Base-by-base conservation (phyloP, 768 basidiomycete genomes). In the Dendrothele bispora region DNA sequence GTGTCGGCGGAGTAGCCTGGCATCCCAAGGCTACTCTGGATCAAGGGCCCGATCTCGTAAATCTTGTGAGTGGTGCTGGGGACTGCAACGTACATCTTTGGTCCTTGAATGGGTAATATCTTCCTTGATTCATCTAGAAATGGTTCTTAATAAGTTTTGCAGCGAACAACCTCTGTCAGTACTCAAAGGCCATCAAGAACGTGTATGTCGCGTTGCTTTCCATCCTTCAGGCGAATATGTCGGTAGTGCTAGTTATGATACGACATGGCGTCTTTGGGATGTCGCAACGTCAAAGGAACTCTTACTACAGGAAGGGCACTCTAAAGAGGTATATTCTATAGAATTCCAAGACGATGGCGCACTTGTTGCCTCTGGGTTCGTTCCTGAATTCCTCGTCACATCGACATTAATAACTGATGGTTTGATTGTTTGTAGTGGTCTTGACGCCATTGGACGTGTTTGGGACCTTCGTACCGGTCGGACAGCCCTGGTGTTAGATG, bases 241-340 rank as follows among this genome's bases (percentile, higher is more conserved):
- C 24, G 95, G 89, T 2, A 95, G 92, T 51, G 95, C 97, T 1
- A 92, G 91, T 53, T 98, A 95, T 58, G 97, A 99, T 65, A 95
- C 91, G 14, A 91, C 95, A 22, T 99, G 97, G 97, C 74, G 97
- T 36, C 66, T 98, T 43, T 99, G 97, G 97, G 95, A 99, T 65
- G 86, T 93, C 12, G 75, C 77, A 43, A 89, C 84, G 0, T 72
- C 83, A 2, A 84, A 83, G 64, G 92, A 97, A 58, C 63, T 99
- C 10, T 69, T 95, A 24, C 66, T 95, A 10, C 97, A 99, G 66
- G 95, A 98, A 65, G 97, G 97, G 0, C 97, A 99, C 61, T 93
- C 93, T 3, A 95, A 94, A 62, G 95, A 97, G 61, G 95, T 98
- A 0, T 98, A 95, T 62, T 74, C 91, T 2, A 78, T 99, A n/a